Evolutionary conservation across 805 yeast genomes (phyloP).

Genomic region (Suhomyces tanzawaensis): DNA sequence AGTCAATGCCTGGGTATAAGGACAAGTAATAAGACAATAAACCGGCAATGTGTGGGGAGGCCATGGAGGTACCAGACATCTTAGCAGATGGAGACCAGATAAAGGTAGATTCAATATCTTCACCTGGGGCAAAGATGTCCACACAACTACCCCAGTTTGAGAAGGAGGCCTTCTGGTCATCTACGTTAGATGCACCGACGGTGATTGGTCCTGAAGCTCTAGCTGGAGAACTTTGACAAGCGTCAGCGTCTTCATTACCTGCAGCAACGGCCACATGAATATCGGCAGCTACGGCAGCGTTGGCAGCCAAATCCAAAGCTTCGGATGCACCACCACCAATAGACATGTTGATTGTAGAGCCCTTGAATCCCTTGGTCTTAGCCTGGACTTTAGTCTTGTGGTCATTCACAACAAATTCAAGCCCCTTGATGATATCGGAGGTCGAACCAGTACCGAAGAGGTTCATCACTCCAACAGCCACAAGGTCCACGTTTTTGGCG

Average conservation of each 20-base stretch:
- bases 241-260: conserved; percentile 91
- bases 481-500: conserved; percentile 54
- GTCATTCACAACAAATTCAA: conserved; percentile 45
- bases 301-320: conserved; percentile 80
- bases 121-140: conserved; percentile 96
- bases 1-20: conserved; percentile 71
- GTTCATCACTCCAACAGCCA: conserved; percentile 43
- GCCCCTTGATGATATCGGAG: conserved; percentile 42
- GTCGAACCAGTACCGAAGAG: conserved; percentile 39
- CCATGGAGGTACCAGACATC: conserved; percentile 96
- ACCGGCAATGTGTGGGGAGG: conserved; percentile 95
- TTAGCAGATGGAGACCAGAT: conserved; percentile 79
- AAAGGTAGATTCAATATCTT: conserved; percentile 79
- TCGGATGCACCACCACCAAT: conserved; percentile 92
- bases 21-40: conserved; percentile 85
- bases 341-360: conserved; percentile 90
- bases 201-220: conserved; percentile 80
- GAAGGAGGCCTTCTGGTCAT: conserved; percentile 90
- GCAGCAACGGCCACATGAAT: conserved; percentile 94
- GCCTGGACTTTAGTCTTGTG: conserved; percentile 40
- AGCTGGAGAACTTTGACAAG: conserved; percentile 92
- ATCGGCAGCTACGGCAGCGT: conserved; percentile 87
- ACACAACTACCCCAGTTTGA: conserved; percentile 96
- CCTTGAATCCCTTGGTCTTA: conserved; percentile 66
- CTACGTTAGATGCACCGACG: conserved; percentile 90